Evolutionary conservation across 2,329 filamentous ascomycete genomes (phyloP), one percentile per base, ranked within the genome.

Genomic region (Lasiodiplodia hormozganensis): DNA sequence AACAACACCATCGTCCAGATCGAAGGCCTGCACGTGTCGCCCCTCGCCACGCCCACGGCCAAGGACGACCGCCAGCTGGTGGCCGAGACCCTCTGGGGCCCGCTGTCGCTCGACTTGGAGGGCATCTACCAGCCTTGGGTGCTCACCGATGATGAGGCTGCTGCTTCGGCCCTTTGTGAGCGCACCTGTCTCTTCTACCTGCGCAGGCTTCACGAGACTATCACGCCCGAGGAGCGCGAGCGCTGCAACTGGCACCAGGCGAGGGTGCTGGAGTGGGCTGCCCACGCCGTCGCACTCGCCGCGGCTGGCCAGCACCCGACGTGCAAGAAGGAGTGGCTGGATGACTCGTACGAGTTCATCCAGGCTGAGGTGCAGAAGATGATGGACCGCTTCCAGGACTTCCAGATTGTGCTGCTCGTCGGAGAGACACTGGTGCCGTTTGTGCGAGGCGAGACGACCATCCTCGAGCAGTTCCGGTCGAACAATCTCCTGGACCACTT

Each of bases 401-500:
- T 65, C 3, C 12, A 54, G 36, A 3, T 65, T 12, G 25, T 54
- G 47, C 47, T 18, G 11, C 34, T 49, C 11, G 23, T 65, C 49
- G n/a, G 62, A 16, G 47, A 53, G n/a, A 54, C 36, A 14, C 47
- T 65, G 12, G 23, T 36, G 25, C n/a, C 62, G 1, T 31, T 40
- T 16, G 62, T 65, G 21, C 62, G 62, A 1, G 62, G 62, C 1
- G 21, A 65, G 49, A 52, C 34, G 2, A 18, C 36, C 12, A 54
- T 65, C 8, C n/a, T 65, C 3, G 40, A 65, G 28, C 18, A 25
- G 12, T 54, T 65, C 49, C 21, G 53, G 0, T 16, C 36, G n/a
- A 28, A 65, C 49, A 23, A 65, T 23, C 21, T 65, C 28, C 62
- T 65, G 12, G 40, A 53, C 21, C 28, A 34, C 8, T 54, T 38